Evolutionary conservation across 2,329 filamentous ascomycete species (phyloP).

Genomic region (Exophiala xenobiotica): DNA sequence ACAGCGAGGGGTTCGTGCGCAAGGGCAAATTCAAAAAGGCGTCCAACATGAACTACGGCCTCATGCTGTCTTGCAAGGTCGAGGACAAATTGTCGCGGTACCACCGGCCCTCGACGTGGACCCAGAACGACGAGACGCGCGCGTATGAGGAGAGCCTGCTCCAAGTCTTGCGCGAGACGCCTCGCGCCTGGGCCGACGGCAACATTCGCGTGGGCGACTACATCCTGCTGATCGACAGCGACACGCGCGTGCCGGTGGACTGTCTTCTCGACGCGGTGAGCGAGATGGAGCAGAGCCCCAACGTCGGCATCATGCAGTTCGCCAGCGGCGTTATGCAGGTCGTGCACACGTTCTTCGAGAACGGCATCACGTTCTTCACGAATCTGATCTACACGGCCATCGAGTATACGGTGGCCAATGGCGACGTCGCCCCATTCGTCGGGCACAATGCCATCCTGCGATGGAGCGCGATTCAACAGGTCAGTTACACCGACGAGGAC

Average conservation of each 20-base stretch:
- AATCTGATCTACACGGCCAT: conserved; percentile 75
- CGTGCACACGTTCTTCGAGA: conserved; percentile 70
- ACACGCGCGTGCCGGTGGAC: conserved; percentile 67
- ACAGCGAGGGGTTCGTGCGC: conserved; percentile 57
- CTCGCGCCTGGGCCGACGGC: conserved; percentile 67
- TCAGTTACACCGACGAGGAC: conserved; percentile 50
- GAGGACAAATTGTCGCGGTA: conserved; percentile 55
- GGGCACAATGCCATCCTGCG: conserved; percentile 75
- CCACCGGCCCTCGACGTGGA: conserved; percentile 35
- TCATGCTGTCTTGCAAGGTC: conserved; percentile 61
- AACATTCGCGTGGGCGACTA: conserved; percentile 84
- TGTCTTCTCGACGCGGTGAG: conserved; percentile 68
- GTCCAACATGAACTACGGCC: conserved; percentile 72
- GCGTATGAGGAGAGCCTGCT: conserved; percentile 34
- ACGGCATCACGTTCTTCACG: conserved; percentile 75
- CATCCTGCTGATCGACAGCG: conserved; percentile 67
- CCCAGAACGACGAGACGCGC: conserved; percentile 50
- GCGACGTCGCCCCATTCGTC: conserved; percentile 73
- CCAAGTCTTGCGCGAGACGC: conserved; percentile 54
- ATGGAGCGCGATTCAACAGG: conserved; percentile 64
- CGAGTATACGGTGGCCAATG: conserved; percentile 66
- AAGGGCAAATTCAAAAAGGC: conserved; percentile 71
- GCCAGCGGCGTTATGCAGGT: conserved; percentile 76
- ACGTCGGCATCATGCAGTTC: conserved; percentile 71
- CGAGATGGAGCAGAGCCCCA: conserved; percentile 68